Conservation (phyloP, 2,329 filamentous ascomycete genomes). For the Penicillium corylophilum region DNA sequence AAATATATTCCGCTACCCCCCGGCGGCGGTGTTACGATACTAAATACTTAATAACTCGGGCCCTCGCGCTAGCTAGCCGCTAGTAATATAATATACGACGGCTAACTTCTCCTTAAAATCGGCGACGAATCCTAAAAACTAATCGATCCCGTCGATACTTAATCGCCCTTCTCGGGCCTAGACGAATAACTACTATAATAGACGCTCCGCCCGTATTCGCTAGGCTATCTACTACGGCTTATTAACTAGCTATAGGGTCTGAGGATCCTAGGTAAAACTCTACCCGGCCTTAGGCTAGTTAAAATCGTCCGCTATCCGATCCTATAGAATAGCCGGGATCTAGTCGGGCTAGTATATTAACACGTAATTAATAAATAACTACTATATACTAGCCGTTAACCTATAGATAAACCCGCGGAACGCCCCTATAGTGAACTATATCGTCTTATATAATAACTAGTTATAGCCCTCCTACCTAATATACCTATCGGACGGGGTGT, state of each 20-base stretch:
- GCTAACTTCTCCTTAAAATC: constrained; percentile 3
- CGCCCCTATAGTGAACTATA: neutral
- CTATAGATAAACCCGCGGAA: neutral
- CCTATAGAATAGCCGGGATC: neutral
- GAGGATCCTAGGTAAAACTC: neutral
- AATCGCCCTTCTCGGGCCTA: neutral
- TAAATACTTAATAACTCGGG: constrained; percentile 6
- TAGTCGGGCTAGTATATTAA: neutral
- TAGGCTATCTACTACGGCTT: neutral
- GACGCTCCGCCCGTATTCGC: neutral
- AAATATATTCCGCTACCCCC: constrained; percentile 3
- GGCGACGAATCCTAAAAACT: neutral
- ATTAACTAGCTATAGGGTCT: neutral
- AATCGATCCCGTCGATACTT: neutral
- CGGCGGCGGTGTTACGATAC: neutral
- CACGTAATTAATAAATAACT: neutral
- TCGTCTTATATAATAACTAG: neutral
- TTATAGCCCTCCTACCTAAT: neutral
- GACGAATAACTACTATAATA: neutral
- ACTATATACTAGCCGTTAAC: neutral
- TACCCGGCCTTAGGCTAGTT: neutral
- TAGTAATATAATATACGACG: neutral
- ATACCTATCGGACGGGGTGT: neutral
- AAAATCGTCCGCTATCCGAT: neutral
- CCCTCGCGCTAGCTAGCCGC: constrained; percentile 1